These are phyloP conservation scores for Cryptococcus sp. DNA, from an alignment of 1,284 basidiomycete genomes.

Conservation along the genomic window DNA sequence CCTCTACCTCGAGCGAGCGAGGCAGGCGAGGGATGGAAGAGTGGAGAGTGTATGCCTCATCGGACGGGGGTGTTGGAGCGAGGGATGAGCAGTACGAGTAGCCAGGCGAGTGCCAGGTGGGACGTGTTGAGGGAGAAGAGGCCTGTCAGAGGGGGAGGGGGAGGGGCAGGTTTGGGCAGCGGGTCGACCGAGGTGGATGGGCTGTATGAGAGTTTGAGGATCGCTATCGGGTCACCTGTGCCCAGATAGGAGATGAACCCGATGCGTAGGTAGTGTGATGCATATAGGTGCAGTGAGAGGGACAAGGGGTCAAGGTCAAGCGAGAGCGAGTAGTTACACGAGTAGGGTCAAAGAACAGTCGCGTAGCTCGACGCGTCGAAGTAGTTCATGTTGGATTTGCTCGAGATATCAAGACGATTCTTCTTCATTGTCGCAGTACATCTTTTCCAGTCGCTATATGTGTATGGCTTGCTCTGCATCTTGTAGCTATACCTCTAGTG, in stretches of 20 bases:
- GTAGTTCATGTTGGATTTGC: no score
- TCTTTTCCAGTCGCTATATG: no score
- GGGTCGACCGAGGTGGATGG: conserved; percentile 3
- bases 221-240: conserved; percentile 7
- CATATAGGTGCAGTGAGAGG: no score
- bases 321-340: no score
- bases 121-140: not conserved
- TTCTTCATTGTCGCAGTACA: no score
- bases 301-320: no score
- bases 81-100: not conserved
- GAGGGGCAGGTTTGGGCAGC: not conserved
- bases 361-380: no score
- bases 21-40: not conserved
- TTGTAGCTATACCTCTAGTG: no score
- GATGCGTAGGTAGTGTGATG: not conserved
- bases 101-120: no score
- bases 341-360: no score
- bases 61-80: conserved; percentile 3
- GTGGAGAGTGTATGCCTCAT: not conserved
- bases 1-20: not conserved
- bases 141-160: not conserved
- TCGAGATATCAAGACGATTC: no score
- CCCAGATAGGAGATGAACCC: not conserved
- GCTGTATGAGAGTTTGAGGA: conserved; percentile 11
- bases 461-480: no score